Evolutionary conservation across 1,284 basidiomycete species (phyloP).

Genomic region (Malassezia caprae): DNA sequence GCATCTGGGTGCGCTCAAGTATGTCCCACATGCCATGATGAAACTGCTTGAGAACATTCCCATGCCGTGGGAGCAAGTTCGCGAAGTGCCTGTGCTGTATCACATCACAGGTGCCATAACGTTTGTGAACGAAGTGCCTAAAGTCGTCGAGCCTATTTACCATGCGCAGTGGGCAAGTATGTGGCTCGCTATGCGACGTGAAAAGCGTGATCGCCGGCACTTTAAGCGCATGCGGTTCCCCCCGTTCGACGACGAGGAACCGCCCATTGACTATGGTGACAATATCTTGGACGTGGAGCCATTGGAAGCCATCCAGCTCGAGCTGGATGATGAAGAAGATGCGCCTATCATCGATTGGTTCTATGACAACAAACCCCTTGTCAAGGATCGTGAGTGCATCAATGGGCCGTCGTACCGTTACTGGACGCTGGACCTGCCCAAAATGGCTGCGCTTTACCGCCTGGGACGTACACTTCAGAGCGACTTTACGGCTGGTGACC

Average conservation of each 20-base stretch:
- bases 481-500: constrained; percentile 80
- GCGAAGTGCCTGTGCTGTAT: constrained; percentile 51
- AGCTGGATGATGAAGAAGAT: constrained; percentile 89
- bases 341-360: constrained; percentile 94
- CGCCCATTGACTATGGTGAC: constrained; percentile 57
- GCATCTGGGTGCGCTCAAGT: constrained; percentile 93
- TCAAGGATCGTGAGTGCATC: constrained; percentile 65
- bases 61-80: constrained; percentile 76
- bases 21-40: constrained; percentile 98
- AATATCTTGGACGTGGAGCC: constrained; percentile 97
- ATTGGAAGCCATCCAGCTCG: constrained; percentile 92
- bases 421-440: constrained; percentile 81
- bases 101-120: constrained; percentile 96
- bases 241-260: constrained; percentile 96
- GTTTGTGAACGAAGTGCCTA: constrained; percentile 95
- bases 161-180: constrained; percentile 99
- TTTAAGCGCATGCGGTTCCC: constrained; percentile 99
- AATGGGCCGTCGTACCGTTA: constrained; percentile 88
- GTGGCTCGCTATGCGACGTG: constrained; percentile 98
- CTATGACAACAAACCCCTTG: constrained; percentile 88
- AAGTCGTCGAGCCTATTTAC: constrained; percentile 91
- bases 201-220: constrained; percentile 95
- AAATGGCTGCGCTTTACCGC: constrained; percentile 94
- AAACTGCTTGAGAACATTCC: constrained; percentile 98
- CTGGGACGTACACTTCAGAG: constrained; percentile 84